Evolutionary conservation across 2,329 filamentous ascomycete species (phyloP).

Genomic region (Macroventuria anomochaeta): DNA sequence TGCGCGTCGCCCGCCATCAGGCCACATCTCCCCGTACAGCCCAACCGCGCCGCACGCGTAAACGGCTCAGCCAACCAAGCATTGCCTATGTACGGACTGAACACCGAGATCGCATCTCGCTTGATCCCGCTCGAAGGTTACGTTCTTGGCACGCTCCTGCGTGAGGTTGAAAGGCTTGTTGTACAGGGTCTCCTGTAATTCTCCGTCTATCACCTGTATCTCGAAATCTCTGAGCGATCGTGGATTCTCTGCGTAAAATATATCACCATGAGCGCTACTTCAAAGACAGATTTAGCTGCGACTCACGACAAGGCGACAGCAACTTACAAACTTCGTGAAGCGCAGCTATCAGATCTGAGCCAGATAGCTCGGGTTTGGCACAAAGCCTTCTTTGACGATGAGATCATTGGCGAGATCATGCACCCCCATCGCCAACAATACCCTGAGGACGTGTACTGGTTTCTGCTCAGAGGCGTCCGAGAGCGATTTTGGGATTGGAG

Average conservation of each 20-base stretch:
- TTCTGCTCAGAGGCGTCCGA: constrained; percentile 31
- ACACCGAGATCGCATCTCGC: no score
- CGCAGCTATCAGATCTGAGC: constrained; percentile 24
- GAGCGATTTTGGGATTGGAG: constrained; percentile 41
- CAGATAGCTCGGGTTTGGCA: constrained; percentile 34
- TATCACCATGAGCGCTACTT: no score
- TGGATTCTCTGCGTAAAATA: no score
- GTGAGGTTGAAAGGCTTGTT: no score
- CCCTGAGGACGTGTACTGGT: constrained; percentile 41
- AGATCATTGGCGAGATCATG: constrained; percentile 42
- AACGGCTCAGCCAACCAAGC: background rate
- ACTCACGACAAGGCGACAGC: background rate
- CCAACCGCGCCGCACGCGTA: background rate
- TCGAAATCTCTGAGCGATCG: no score
- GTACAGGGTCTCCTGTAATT: no score
- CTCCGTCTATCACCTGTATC: no score
- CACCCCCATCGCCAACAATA: constrained; percentile 38
- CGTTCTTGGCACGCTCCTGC: no score
- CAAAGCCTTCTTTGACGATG: constrained; percentile 42
- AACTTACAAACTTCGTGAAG: constrained; percentile 11
- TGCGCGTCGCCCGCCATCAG: background rate
- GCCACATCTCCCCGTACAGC: background rate
- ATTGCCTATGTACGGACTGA: no score
- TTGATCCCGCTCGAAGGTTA: no score
- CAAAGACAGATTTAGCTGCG: no score